These are phyloP conservation scores for Takakia lepidozioides DNA, from an alignment of 225 moss, liverwort and hornwort genomes.

Conservation along the genomic window DNA sequence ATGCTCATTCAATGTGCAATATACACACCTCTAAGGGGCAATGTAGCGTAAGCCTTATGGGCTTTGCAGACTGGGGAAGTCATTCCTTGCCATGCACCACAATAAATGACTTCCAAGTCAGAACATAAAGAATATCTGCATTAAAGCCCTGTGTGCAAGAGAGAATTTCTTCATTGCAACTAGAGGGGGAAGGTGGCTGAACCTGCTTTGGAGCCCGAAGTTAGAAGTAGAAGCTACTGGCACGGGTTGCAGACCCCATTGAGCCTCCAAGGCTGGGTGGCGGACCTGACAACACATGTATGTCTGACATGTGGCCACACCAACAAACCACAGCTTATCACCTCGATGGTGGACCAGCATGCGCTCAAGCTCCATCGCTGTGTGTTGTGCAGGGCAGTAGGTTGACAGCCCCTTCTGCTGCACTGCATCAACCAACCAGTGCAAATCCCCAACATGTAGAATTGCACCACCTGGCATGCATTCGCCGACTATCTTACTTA, in stretches of 20 bases:
- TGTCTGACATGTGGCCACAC: constrained; percentile 32
- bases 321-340: constrained; percentile 67
- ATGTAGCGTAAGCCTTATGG: too few relatives aligned
- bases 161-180: too few relatives aligned
- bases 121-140: too few relatives aligned
- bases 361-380: constrained; percentile 45
- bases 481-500: constrained; percentile 62
- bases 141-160: too few relatives aligned
- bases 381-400: constrained; percentile 43
- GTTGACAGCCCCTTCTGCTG: constrained; percentile 37
- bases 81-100: too few relatives aligned
- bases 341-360: constrained; percentile 39
- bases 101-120: too few relatives aligned
- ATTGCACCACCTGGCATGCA: constrained; percentile 68
- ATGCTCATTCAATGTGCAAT: too few relatives aligned
- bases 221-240: constrained; percentile 15
- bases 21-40: too few relatives aligned
- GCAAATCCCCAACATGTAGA: constrained; percentile 72
- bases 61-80: too few relatives aligned
- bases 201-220: constrained; percentile 35
- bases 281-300: constrained; percentile 37
- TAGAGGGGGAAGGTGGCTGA: not conserved
- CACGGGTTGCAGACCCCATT: constrained; percentile 62
- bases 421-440: constrained; percentile 66
- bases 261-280: constrained; percentile 30